phyloP scores from a whole-genome alignment of 2,329 filamentous ascomycete genomes.

The Claviceps purpurea region DNA sequence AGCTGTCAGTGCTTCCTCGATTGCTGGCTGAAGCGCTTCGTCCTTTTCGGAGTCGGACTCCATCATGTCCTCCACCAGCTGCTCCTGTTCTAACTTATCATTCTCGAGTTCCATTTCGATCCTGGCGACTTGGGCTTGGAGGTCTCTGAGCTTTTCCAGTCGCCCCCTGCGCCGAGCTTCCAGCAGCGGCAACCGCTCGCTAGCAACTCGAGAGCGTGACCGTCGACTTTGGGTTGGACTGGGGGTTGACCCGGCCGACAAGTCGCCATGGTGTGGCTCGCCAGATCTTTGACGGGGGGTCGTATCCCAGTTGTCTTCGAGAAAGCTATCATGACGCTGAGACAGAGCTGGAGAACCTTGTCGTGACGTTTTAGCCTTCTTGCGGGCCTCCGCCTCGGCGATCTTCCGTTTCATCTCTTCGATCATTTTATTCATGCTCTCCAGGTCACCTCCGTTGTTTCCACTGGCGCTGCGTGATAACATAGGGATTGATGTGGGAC shows the following conservation, averaged over 20 bases:
- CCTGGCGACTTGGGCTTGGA: conserved; percentile 32
- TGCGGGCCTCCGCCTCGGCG: conserved; percentile 44
- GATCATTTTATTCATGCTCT: conserved; percentile 43
- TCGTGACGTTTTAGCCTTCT: conserved; percentile 26
- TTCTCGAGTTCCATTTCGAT: conserved; percentile 35
- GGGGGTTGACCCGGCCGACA: not conserved
- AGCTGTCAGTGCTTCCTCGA: not conserved
- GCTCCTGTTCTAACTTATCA: conserved; percentile 21
- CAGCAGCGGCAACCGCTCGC: conserved; percentile 23
- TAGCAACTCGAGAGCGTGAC: conserved; percentile 20
- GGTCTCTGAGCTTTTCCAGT: conserved; percentile 30
- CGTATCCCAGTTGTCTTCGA: conserved; percentile 13
- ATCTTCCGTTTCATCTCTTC: conserved; percentile 47
- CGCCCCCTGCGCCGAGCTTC: conserved; percentile 24
- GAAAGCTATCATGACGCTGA: conserved; percentile 13
- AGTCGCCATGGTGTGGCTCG: not conserved
- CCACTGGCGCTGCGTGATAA: conserved; percentile 22
- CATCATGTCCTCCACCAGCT: conserved; percentile 16
- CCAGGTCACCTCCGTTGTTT: conserved; percentile 26
- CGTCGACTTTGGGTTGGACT: conserved; percentile 7
- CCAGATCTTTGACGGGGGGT: not conserved
- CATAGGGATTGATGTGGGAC: conserved; percentile 25
- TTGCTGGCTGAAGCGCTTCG: not conserved
- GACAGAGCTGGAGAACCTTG: conserved; percentile 18
- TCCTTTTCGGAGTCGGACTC: conserved; percentile 10